Base-by-base conservation (phyloP, 1,284 basidiomycete genomes). In the Xerocomus amazonicus region DNA sequence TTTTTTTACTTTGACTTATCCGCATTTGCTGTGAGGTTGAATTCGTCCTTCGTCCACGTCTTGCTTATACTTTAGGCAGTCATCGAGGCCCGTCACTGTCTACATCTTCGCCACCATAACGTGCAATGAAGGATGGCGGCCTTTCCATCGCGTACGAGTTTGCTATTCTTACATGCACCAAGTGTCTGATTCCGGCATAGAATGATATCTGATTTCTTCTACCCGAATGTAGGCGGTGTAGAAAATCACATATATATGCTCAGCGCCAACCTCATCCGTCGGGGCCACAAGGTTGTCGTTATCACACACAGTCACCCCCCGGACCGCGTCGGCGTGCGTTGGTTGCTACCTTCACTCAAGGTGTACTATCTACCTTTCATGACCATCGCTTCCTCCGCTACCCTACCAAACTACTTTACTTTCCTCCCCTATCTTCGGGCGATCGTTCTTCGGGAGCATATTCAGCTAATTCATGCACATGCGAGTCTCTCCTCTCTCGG, bases 131-230 rank as follows among this genome's bases (percentile, higher is more conserved):
- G 43, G 44, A 65, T 54, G 65, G 32, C 14, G 23, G 42, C 8
- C 57, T 67, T 45, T 63, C 64, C 5, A 67, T 66, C 34, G 64
- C 64, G 64, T 66, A 56, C 49, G 64, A 46, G 39, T 29, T 27
- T 14, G 10, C 17, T 9, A 31, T 9, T 3, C 31, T 6, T 36
- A 53, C 41, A 23, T 32, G 33, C 10, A 19, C 16, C 16, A n/a
- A 14, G 6, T 27, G 4, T 17, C 55, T 53, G 36, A 54, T 41
- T 3, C 17, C 27, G 2, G 9, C 43, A 3, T 19, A 95, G 92
- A 26, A 94, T 99, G 90, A 83, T 98, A 42, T 92, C 87, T 43
- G 96, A 99, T 70, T 99, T 98, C 74, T 99, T 98, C 73, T 87
- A 92, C 64, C 96, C 96, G 0, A 81, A 85, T 55, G 87, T 97